Percentiles rank a stretch among this genome's conserved stretches.
These are phyloP conservation scores for Pulicaria dysenterica DNA, from an alignment of 129 eudicot genomes.

Conservation along the genomic window DNA sequence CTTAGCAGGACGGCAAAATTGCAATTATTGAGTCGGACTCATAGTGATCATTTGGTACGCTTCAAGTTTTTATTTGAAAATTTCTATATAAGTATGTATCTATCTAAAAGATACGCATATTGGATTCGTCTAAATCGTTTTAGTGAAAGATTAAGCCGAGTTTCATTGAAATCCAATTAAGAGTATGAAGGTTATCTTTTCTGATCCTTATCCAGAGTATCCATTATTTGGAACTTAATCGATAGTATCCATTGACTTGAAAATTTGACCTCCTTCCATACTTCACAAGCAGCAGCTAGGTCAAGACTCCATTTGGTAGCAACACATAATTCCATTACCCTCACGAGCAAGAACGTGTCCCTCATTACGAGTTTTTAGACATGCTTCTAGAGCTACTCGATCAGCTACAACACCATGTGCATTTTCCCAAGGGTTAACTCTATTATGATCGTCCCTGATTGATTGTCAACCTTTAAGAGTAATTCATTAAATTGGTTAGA, in stretches of 20 bases:
- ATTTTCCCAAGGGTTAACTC: no score
- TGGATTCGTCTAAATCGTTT: conserved; percentile 7
- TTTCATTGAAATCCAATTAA: neutral
- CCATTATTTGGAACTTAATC: neutral
- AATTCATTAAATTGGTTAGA: no score
- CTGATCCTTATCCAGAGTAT: neutral
- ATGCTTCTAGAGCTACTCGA: neutral
- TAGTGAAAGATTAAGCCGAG: neutral
- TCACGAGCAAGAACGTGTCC: neutral
- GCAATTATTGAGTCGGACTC: no score
- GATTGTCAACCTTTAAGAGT: no score
- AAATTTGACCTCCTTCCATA: neutral
- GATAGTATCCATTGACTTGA: no score
- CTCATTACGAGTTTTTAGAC: neutral
- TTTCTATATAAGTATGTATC: conserved; percentile 14
- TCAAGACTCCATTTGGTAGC: neutral
- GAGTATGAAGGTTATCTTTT: neutral
- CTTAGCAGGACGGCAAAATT: no score
- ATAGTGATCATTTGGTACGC: no score
- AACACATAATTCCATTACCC: neutral
- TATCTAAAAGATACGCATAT: neutral
- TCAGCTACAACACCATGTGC: no score
- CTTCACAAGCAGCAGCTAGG: neutral
- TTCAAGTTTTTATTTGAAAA: no score
- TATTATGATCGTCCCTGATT: no score